Conservation (phyloP, 306 rosid species). For the Lablab purpureus region DNA sequence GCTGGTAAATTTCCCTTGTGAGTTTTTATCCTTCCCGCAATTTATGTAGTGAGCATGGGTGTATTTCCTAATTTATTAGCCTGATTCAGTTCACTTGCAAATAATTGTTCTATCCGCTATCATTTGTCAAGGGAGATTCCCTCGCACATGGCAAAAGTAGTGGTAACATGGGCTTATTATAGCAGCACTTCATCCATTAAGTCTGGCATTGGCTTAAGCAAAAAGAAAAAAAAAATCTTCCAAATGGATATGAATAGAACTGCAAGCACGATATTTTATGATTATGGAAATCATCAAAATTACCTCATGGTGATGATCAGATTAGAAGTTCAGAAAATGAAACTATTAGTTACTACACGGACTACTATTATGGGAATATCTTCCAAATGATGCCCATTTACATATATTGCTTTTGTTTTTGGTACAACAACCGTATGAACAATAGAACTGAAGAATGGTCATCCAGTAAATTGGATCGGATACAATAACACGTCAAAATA, state of each 20-base stretch:
- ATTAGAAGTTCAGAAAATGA: not conserved
- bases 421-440: constrained; percentile 47
- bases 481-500: constrained; percentile 43
- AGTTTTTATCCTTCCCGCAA: not conserved
- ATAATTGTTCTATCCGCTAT: not conserved
- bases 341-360: not conserved
- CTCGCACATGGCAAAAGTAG: not conserved
- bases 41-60: not conserved
- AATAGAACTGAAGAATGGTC: constrained; percentile 38
- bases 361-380: not conserved
- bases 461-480: constrained; percentile 39
- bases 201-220: not conserved
- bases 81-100: not conserved
- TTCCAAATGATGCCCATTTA: constrained; percentile 19
- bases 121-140: not conserved
- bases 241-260: not conserved
- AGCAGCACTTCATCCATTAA: not conserved
- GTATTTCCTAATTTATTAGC: not conserved
- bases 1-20: not conserved
- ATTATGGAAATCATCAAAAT: too few relatives aligned
- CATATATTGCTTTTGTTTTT: constrained; percentile 26
- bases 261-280: not conserved
- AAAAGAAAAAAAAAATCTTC: not conserved
- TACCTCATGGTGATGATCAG: not conserved
- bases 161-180: not conserved